Conservation (phyloP, 2,329 filamentous ascomycete genomes). For the Aphanoascus verrucosus region DNA sequence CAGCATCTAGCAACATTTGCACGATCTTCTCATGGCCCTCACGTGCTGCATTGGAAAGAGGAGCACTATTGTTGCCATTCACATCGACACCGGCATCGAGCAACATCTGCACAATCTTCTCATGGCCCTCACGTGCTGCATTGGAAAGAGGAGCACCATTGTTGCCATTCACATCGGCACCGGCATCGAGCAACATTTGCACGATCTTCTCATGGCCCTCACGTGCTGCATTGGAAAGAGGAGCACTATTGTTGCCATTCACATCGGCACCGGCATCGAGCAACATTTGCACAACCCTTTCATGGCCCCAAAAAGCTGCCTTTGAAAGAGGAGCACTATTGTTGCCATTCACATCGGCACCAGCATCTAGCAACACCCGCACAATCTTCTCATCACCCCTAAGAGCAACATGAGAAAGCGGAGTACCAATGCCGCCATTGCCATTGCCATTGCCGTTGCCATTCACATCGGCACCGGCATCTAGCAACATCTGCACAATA, state of each 20-base stretch:
- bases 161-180: slow-evolving; percentile 5
- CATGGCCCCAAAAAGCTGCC: not conserved
- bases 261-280: no score
- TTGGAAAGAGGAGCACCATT: not conserved
- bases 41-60: not conserved
- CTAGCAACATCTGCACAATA: not conserved
- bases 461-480: no score
- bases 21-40: not conserved
- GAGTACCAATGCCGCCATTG: no score
- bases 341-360: slow-evolving; percentile 7
- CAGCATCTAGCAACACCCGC: slow-evolving; percentile 1
- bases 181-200: slow-evolving; percentile 1
- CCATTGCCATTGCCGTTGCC: no score
- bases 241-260: not conserved
- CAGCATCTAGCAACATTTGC: slow-evolving; percentile 2
- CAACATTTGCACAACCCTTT: not conserved
- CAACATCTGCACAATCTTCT: slow-evolving; percentile 2
- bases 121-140: not conserved
- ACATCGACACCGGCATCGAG: slow-evolving; percentile 1
- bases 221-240: not conserved
- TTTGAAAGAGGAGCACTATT: not conserved
- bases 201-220: not conserved
- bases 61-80: not conserved
- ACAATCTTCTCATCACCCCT: not conserved
- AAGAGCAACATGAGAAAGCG: not conserved